Base-by-base conservation (phyloP, 352 stramenopile species). In the Globisporangium okanoganense region DNA sequence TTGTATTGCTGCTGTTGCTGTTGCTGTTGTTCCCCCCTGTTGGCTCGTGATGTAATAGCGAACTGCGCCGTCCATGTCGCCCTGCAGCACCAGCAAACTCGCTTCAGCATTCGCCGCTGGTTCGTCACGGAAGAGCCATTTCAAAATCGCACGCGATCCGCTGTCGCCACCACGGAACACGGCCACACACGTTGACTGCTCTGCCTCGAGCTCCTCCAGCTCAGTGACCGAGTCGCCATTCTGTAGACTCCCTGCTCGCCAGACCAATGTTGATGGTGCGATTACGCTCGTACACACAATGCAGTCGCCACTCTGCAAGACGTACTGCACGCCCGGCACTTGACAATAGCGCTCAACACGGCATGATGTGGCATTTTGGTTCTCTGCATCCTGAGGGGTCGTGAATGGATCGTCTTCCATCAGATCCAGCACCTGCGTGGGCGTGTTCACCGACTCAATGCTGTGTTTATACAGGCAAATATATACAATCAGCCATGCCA, bases 161-260 rank as follows among this genome's bases (percentile, higher is more conserved):
- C 43, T 33, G 14, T 67, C 56, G 18, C 58, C 33, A n/a, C 54
- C 59, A 60, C 60, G 49, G 22, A 74, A 47, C 10, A 66, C 70
- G 27, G 75, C 25, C 12, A 73, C 50, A 29, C 69, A 76, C 38
- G 77, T 88, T 5, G 80, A 85, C n/a, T 85, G 79, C 22, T 92
- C 77, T 2, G 71, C 83, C 67, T 92, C 83, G 0, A 92, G 59
- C 12, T 73, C 72, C 1, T 87, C 71, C 8, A 92, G 45, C 45
- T 92, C 72, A 1, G 69, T 10, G 5, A 16, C 16, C 2, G 27
- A 22, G 12, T 47, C 57, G 1, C 51, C 31, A 35, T 24, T 40
- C 14, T 8, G n/a, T n/a, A n/a, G n/a, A 4, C 16, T 18, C 3
- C 29, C 20, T 53, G 55, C 52, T 16, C 52, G 70, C 27, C 66